Percentiles rank a stretch among this genome's conserved stretches.
Conservation (phyloP, 2,329 filamentous ascomycete genomes). For the Didymella pinodella region DNA sequence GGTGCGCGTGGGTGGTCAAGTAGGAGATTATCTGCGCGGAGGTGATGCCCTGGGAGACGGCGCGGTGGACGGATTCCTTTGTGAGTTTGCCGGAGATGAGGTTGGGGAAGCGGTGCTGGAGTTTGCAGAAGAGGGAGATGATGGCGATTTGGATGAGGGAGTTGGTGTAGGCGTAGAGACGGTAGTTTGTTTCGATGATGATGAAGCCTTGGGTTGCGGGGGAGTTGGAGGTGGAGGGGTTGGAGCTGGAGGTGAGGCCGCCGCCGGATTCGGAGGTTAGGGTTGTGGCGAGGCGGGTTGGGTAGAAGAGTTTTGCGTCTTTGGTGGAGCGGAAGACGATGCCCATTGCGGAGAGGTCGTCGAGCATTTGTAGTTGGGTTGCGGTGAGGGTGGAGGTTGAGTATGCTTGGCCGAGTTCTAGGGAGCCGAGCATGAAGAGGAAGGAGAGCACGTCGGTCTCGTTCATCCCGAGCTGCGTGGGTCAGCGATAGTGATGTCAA, state of each 20-base stretch:
- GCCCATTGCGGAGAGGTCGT: conserved; percentile 88
- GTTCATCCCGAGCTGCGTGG: conserved; percentile 72
- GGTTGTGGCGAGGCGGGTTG: conserved; percentile 91
- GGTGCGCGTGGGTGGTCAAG: conserved; percentile 89
- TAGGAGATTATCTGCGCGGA: conserved; percentile 95
- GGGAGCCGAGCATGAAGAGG: conserved; percentile 90
- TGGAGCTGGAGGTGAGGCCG: conserved; percentile 64
- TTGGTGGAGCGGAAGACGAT: conserved; percentile 74
- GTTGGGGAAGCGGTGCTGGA: conserved; percentile 91
- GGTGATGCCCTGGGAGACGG: conserved; percentile 90
- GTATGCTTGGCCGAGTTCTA: conserved; percentile 91
- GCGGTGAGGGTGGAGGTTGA: conserved; percentile 83
- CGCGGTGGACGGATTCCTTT: conserved; percentile 84
- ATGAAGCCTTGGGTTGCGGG: conserved; percentile 75
- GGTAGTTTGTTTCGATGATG: conserved; percentile 97
- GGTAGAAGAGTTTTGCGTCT: conserved; percentile 71
- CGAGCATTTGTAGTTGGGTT: conserved; percentile 86
- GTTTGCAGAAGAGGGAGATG: conserved; percentile 84
- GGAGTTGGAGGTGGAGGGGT: conserved; percentile 57
- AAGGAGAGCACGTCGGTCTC: conserved; percentile 95
- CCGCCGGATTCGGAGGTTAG: conserved; percentile 80
- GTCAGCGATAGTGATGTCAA: conserved; percentile 14
- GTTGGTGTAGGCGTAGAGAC: conserved; percentile 94
- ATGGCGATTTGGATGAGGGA: conserved; percentile 95
- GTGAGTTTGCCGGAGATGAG: conserved; percentile 92